These are phyloP conservation scores for Auxenochlorella protothecoides DNA, from an alignment of 139 green algal genomes.

Conservation along the genomic window DNA sequence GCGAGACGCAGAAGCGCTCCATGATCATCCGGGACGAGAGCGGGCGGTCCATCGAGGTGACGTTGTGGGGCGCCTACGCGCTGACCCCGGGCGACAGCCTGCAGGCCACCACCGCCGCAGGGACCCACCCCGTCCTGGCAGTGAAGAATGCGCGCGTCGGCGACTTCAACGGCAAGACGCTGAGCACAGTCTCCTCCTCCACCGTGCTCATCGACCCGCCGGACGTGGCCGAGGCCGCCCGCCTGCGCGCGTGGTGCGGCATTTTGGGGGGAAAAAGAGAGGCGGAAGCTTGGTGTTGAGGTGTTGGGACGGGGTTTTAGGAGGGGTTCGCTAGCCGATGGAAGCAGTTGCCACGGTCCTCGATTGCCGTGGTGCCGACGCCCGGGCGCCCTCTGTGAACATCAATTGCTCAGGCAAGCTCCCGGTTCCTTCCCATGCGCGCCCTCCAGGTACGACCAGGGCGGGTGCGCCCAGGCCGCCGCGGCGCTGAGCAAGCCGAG, in stretches of 20 bases:
- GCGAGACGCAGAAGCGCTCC: constrained; percentile 71
- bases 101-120: constrained; percentile 13
- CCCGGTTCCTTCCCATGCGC: background rate
- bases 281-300: background rate
- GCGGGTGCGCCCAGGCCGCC: constrained; percentile 14
- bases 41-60: constrained; percentile 71
- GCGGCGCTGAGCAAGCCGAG: constrained; percentile 34
- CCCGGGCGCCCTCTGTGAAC: too few species aligned
- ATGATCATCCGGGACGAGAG: constrained; percentile 68
- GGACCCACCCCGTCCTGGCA: constrained; percentile 62
- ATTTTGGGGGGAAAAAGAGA: background rate
- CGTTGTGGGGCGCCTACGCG: constrained; percentile 72
- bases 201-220: constrained; percentile 61
- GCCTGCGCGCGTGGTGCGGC: constrained; percentile 51
- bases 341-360: too few species aligned
- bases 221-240: constrained; percentile 43
- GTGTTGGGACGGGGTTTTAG: too few species aligned
- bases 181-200: constrained; percentile 60
- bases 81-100: constrained; percentile 53
- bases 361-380: too few species aligned
- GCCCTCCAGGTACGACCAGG: constrained; percentile 39
- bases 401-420: background rate
- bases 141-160: constrained; percentile 76
- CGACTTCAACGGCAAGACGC: constrained; percentile 88
- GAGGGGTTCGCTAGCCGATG: too few species aligned